A percentile compares a stretch with the other conserved stretches of the same genome.
Evolutionary conservation across 306 rosid species (phyloP).

Genomic region (Pyrus bretschneideri): DNA sequence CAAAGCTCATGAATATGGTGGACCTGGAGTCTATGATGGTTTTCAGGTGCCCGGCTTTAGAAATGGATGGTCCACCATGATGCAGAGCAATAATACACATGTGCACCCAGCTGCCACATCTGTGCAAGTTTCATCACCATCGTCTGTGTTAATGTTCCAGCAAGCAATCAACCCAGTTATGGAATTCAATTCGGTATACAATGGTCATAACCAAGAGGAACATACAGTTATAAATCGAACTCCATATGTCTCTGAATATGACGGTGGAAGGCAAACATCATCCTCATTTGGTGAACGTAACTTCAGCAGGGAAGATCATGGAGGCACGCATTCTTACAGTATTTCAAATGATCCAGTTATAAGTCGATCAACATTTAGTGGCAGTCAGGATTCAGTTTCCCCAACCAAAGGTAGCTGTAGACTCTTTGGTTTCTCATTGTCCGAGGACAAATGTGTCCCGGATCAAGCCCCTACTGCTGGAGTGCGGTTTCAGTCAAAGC

Average conservation of each 20-base stretch:
- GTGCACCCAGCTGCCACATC: slow-evolving; percentile 44
- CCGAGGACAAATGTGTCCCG: slow-evolving; percentile 43
- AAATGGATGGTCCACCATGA: slow-evolving; percentile 49
- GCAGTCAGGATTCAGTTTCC: slow-evolving; percentile 43
- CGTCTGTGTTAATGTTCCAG: slow-evolving; percentile 92
- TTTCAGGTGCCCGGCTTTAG: slow-evolving; percentile 45
- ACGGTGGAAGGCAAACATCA: slow-evolving; percentile 25
- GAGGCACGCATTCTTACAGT: slow-evolving; percentile 15
- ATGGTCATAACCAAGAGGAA: slow-evolving; percentile 23
- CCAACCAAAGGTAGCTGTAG: slow-evolving; percentile 74
- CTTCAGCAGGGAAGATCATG: slow-evolving; percentile 20
- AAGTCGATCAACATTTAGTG: slow-evolving; percentile 26
- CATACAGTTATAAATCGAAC: slow-evolving; percentile 19
- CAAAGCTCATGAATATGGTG: slow-evolving; percentile 44
- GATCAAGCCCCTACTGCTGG: slow-evolving; percentile 46
- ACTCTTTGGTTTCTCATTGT: slow-evolving; percentile 87
- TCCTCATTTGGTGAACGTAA: slow-evolving; percentile 19
- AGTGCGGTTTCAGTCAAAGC: slow-evolving; percentile 44
- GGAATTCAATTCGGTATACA: slow-evolving; percentile 24
- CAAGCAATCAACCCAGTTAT: slow-evolving; percentile 53
- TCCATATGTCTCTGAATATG: slow-evolving; percentile 26
- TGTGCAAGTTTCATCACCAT: slow-evolving; percentile 78
- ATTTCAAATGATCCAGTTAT: slow-evolving; percentile 22
- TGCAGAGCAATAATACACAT: slow-evolving; percentile 37
- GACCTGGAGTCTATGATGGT: slow-evolving; percentile 47